Percentiles rank a stretch among this genome's conserved stretches.
Evolutionary conservation across 179 eudicot species (phyloP).

Genomic region (Spinacia oleracea): DNA sequence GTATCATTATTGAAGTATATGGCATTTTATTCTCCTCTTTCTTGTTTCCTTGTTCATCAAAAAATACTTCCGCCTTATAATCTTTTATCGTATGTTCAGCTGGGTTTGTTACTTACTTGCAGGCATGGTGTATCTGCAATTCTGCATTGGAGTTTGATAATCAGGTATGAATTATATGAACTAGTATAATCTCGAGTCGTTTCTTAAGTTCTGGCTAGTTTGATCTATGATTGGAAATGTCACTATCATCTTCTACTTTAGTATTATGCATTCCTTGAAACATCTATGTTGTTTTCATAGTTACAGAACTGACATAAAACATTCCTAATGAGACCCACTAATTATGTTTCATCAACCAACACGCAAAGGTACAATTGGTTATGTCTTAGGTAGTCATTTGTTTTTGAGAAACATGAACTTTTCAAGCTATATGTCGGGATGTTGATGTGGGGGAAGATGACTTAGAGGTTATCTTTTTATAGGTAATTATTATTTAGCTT

Average conservation of each 20-base stretch:
- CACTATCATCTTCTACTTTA: not conserved
- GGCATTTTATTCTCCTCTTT: not conserved
- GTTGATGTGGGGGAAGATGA: no score
- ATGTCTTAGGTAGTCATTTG: not conserved
- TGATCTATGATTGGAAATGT: not conserved
- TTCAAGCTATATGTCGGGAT: no score
- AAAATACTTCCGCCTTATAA: not conserved
- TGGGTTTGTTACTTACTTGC: not conserved
- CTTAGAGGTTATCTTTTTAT: no score
- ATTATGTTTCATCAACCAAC: not conserved
- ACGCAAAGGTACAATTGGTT: not conserved
- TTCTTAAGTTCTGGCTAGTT: not conserved
- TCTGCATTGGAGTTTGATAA: slow-evolving; percentile 77
- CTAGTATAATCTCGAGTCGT: slow-evolving; percentile 1
- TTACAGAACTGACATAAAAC: not conserved
- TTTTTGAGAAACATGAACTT: not conserved
- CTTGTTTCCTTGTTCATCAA: not conserved
- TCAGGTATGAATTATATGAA: slow-evolving; percentile 52
- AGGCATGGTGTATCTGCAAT: slow-evolving; percentile 74
- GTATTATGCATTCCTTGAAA: not conserved
- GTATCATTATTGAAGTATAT: not conserved
- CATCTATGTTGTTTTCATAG: not conserved
- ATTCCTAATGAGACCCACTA: not conserved
- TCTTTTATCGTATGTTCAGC: slow-evolving; percentile 1
- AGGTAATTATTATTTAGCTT: no score